Conservation (phyloP, 75 land plant species). For the Pinus tabuliformis region DNA sequence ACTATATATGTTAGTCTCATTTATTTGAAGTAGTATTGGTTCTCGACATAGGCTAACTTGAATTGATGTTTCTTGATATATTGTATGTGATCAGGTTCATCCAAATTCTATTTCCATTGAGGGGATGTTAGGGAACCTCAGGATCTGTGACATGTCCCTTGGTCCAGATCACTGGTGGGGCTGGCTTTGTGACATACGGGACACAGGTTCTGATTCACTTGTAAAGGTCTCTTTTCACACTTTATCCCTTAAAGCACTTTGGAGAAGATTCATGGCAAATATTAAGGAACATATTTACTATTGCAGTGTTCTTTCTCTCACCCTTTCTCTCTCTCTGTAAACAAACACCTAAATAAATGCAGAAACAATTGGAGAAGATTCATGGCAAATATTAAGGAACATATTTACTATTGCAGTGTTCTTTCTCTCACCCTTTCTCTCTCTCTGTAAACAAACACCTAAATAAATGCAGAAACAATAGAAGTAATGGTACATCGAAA, state of each 20-base stretch:
- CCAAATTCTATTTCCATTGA: constrained; percentile 86
- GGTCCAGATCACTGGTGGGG: constrained; percentile 86
- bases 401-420: background rate
- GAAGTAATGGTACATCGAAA: background rate
- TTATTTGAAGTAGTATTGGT: background rate
- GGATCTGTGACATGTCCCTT: constrained; percentile 81
- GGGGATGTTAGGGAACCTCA: constrained; percentile 84
- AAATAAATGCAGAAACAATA: background rate
- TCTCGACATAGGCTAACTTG: background rate
- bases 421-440: background rate
- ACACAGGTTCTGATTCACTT: constrained; percentile 85
- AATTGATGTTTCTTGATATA: background rate
- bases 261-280: background rate
- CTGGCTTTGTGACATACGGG: constrained; percentile 92
- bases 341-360: background rate
- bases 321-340: background rate
- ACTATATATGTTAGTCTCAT: background rate
- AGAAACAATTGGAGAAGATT: background rate
- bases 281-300: background rate
- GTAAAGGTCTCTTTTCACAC: constrained; percentile 64
- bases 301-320: background rate
- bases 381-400: background rate
- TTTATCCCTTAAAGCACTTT: background rate
- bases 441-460: no score
- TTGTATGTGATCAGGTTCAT: constrained; percentile 53